A percentile compares a stretch with the other conserved stretches of the same genome.
Conservation (phyloP, 352 stramenopile genomes). For the Elongisporangium prolatum region DNA sequence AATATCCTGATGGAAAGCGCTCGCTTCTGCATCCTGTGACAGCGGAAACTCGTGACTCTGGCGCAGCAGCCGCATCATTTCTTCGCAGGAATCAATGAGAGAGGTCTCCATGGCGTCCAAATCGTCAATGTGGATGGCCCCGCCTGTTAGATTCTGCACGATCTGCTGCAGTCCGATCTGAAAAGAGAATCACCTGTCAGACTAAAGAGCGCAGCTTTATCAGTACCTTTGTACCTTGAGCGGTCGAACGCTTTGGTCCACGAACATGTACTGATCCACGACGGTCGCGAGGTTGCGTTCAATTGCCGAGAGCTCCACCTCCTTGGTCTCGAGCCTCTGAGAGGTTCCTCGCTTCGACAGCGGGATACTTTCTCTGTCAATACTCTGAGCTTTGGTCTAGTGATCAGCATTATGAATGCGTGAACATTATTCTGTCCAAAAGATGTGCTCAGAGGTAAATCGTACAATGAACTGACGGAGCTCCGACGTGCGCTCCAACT, state of each 20-base stretch:
- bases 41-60: slow-evolving; percentile 12
- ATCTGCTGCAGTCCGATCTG: slow-evolving; percentile 82
- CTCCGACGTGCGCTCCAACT: slow-evolving; percentile 44
- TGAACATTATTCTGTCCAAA: background rate
- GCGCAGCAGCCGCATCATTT: slow-evolving; percentile 71
- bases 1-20: slow-evolving; percentile 7
- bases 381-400: slow-evolving; percentile 41
- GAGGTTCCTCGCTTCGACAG: slow-evolving; percentile 61
- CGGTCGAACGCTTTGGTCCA: slow-evolving; percentile 68
- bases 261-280: slow-evolving; percentile 82
- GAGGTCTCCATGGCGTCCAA: slow-evolving; percentile 49
- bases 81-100: slow-evolving; percentile 57
- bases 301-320: slow-evolving; percentile 57
- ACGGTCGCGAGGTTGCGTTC: slow-evolving; percentile 59
- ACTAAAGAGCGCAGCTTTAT: background rate
- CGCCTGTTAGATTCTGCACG: slow-evolving; percentile 66
- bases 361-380: slow-evolving; percentile 44
- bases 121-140: slow-evolving; percentile 68
- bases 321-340: slow-evolving; percentile 62
- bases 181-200: slow-evolving; percentile 2
- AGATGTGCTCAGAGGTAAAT: background rate
- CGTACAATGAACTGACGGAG: slow-evolving; percentile 64
- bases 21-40: slow-evolving; percentile 14
- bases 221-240: slow-evolving; percentile 51
- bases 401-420: slow-evolving; percentile 1